Conservation (phyloP, 2,329 filamentous ascomycete species). For the Botrytis byssoidea region DNA sequence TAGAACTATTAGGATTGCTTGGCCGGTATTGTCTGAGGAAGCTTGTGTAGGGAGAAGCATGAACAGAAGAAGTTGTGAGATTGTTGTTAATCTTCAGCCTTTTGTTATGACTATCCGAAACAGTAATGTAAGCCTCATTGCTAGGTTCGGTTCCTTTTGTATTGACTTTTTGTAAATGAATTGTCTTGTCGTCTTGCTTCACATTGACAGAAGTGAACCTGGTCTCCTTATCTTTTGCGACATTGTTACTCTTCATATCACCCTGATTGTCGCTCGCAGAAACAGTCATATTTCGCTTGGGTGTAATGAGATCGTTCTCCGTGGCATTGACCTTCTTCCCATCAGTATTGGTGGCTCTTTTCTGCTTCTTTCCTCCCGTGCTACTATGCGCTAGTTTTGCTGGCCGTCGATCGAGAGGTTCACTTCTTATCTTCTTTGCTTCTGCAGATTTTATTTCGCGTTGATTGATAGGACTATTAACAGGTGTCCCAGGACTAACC, state of each 20-base stretch:
- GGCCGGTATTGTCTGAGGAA: background rate
- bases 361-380: background rate
- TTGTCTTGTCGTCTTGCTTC: background rate
- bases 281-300: background rate
- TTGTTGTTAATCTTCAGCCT: background rate
- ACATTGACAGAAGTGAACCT: background rate
- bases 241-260: background rate
- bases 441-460: background rate
- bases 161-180: background rate
- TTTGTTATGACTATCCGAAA: background rate
- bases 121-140: too few species aligned
- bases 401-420: background rate
- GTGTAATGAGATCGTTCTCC: background rate
- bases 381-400: too few species aligned
- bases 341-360: background rate
- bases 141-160: background rate
- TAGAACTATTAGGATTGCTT: background rate
- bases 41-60: background rate
- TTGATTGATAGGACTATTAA: background rate
- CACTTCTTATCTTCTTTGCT: background rate
- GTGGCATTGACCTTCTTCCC: background rate
- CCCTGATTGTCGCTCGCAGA: background rate
- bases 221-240: background rate
- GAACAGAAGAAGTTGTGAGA: background rate
- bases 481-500: background rate